phyloP scores from a whole-genome alignment of 495 filamentous ascomycete genomes.

The Elasticomyces elasticus region DNA sequence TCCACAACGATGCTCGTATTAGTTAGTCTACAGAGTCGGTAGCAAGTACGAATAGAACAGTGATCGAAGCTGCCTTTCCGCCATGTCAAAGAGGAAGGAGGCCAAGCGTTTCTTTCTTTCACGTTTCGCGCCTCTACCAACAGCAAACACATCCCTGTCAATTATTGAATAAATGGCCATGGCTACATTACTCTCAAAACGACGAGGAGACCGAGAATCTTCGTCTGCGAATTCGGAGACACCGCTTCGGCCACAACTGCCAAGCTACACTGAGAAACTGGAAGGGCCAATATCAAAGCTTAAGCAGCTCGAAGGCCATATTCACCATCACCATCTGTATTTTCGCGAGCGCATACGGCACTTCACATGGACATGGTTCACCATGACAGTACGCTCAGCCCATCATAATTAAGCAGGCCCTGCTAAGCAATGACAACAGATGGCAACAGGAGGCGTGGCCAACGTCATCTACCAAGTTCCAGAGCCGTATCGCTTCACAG shows the following conservation, averaged over 20 bases:
- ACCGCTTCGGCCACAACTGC: background rate
- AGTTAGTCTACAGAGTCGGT: too few relatives aligned
- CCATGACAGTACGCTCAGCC: constrained; percentile 25
- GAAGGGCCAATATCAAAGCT: background rate
- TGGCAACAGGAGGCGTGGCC: constrained; percentile 78
- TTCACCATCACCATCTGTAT: constrained; percentile 15
- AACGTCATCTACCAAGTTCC: constrained; percentile 68
- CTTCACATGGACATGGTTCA: constrained; percentile 39
- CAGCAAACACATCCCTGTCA: too few relatives aligned
- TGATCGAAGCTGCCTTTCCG: too few relatives aligned
- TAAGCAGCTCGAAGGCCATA: constrained; percentile 7
- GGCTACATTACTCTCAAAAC: background rate
- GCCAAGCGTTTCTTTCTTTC: too few relatives aligned
- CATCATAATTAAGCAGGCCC: background rate
- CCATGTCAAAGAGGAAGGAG: too few relatives aligned
- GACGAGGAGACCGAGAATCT: background rate
- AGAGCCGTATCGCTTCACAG: constrained; percentile 46
- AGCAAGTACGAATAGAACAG: too few relatives aligned
- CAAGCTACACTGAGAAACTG: too few relatives aligned
- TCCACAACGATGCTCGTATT: too few relatives aligned
- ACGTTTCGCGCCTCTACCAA: too few relatives aligned
- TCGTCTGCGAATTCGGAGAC: background rate
- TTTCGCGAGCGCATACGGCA: constrained; percentile 31
- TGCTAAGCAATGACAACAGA: constrained; percentile 23
- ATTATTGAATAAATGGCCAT: too few relatives aligned